These are phyloP conservation scores for Ophiostoma perfectum DNA, from an alignment of 2,329 filamentous ascomycete species.

Conservation along the genomic window DNA sequence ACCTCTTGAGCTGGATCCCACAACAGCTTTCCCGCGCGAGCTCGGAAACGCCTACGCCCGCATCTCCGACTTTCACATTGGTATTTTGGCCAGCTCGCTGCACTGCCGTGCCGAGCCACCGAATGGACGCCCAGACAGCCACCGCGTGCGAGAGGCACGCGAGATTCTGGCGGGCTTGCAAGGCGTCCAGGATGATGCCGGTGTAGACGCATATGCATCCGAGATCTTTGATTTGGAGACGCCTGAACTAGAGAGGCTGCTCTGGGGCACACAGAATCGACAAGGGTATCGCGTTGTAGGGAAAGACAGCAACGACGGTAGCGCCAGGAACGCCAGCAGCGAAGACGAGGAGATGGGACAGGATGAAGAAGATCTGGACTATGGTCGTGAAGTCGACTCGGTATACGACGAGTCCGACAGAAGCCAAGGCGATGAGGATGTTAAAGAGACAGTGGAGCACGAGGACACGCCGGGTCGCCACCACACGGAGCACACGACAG, in stretches of 20 bases:
- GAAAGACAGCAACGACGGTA: background rate
- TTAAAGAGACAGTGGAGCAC: background rate
- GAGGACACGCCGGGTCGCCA: background rate
- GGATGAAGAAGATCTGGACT: background rate
- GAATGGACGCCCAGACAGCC: conserved; percentile 30
- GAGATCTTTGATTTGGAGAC: conserved; percentile 39
- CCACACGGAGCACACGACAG: background rate
- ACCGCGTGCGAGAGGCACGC: conserved; percentile 45
- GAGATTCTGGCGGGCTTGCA: conserved; percentile 48
- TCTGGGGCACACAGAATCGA: background rate
- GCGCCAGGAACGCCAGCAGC: background rate
- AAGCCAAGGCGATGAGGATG: background rate
- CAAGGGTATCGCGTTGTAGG: background rate
- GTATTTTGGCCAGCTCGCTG: conserved; percentile 48
- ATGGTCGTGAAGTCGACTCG: background rate
- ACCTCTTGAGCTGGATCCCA: conserved; percentile 33
- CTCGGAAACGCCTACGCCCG: conserved; percentile 34
- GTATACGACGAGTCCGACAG: background rate
- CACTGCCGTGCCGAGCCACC: conserved; percentile 42
- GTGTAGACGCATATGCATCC: conserved; percentile 40
- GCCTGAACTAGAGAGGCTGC: conserved; percentile 21
- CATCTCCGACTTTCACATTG: conserved; percentile 48
- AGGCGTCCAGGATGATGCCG: conserved; percentile 35
- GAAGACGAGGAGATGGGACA: background rate
- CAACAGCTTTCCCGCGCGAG: conserved; percentile 31